Evolutionary conservation across 306 rosid species (phyloP), one percentile per base, ranked within the genome.

Genomic region (Vigna mungo): DNA sequence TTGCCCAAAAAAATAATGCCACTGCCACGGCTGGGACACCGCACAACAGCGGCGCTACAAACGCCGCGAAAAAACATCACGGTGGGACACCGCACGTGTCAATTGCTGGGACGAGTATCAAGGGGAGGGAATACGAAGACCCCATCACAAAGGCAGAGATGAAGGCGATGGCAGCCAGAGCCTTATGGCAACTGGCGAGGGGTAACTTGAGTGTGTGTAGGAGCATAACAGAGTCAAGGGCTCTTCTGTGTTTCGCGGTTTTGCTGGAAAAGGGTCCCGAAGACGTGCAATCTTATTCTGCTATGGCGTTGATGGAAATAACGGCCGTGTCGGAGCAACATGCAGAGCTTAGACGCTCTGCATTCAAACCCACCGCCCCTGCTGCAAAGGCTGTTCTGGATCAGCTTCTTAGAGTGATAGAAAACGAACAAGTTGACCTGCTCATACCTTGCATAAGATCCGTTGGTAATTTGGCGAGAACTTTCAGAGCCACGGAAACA

Each of bases 151-250:
- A 91, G 74, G 85, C 83, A 0, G 78, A 88, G 61, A 92, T 92
- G 93, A 92, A 92, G 77, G 90, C 93, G 20, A 90, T 88, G 95
- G 90, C 95, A 0, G 97, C 97, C 0, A 84, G 85, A 70, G 95
- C 97, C 0, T 77, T 92, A 0, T 92, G 97, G 97, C 81, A 88
- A 44, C 86, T 92, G 0, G 66, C 86, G 14, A 88, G 69, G 27
- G 89, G 90, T 53, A 92, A 90, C 77, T 72, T 87, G 3, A 67
- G 77, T 0, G 84, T 92, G 16, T 92, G 97, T 68, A 81, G 79
- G 4, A 90, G 66, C 75, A 92, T 92, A 16, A 87, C 91, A 0
- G 97, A 90, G 79, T 90, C 97, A 1, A 85, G 91, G 61, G 97
- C 97, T 12, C 91, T 92, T 25, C 53, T 92, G 6, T 92, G 97